Percentiles rank a stretch among this genome's conserved stretches.
Evolutionary conservation across 2,329 filamentous ascomycete genomes (phyloP).

Genomic region (Fragosphaeria purpurea): DNA sequence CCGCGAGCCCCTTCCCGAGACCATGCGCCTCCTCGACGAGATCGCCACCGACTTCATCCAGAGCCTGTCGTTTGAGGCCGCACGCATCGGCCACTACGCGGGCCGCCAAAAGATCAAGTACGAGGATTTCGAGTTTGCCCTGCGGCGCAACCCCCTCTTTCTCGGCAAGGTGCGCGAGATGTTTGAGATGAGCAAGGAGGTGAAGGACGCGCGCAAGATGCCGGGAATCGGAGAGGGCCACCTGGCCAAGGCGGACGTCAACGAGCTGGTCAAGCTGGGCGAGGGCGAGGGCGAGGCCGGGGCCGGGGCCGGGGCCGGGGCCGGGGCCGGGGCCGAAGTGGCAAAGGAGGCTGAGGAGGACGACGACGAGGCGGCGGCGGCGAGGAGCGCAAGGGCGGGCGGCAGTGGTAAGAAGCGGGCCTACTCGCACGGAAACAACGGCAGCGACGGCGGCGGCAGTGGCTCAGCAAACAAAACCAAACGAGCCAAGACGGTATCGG

Average conservation of each 20-base stretch:
- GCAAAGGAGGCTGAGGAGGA: slow-evolving; percentile 17
- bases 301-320: slow-evolving; percentile 5
- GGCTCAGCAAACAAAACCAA: no score
- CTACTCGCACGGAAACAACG: no score
- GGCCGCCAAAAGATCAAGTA: slow-evolving; percentile 95
- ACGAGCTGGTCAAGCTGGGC: slow-evolving; percentile 16
- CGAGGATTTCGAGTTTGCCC: slow-evolving; percentile 92
- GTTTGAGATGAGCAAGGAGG: slow-evolving; percentile 75
- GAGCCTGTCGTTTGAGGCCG: slow-evolving; percentile 83
- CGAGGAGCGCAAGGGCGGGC: no score
- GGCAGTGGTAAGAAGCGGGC: no score
- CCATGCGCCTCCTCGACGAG: slow-evolving; percentile 81
- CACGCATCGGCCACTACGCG: slow-evolving; percentile 72
- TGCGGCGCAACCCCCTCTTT: slow-evolving; percentile 75
- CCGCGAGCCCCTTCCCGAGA: slow-evolving; percentile 67
- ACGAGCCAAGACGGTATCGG: no score
- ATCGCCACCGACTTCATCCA: slow-evolving; percentile 96
- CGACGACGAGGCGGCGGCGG: slow-evolving; percentile 17
- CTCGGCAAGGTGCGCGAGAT: slow-evolving; percentile 84
- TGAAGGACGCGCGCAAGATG: slow-evolving; percentile 73
- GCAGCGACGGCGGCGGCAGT: no score
- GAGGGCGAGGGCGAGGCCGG: slow-evolving; percentile 6
- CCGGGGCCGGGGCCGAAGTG: slow-evolving; percentile 16
- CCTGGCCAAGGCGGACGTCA: slow-evolving; percentile 17
- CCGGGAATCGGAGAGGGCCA: slow-evolving; percentile 55